Conservation (phyloP, 225 moss, liverwort and hornwort species). For the Ulota crispa region DNA sequence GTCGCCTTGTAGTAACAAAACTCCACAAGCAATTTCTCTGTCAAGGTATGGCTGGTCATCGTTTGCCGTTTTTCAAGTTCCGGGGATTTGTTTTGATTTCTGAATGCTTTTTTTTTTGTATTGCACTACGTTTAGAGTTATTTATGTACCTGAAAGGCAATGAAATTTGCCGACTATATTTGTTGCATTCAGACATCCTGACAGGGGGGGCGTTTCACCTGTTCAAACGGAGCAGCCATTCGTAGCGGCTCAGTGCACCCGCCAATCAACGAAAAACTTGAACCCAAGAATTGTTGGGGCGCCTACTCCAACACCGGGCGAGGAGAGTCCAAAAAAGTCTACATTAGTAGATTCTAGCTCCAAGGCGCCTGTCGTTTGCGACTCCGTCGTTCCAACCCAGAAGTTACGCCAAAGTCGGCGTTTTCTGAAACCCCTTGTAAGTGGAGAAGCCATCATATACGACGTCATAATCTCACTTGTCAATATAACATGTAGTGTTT, state of each 20-base stretch:
- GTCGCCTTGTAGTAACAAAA: neutral
- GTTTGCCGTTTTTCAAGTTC: neutral
- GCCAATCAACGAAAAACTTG: conserved; percentile 9
- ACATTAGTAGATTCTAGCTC: conserved; percentile 39
- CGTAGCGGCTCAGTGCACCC: conserved; percentile 11
- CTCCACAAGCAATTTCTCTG: neutral
- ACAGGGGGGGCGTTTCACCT: conserved; percentile 36
- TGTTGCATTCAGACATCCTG: conserved; percentile 35
- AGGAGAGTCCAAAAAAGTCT: conserved; percentile 40
- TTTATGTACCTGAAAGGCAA: conserved; percentile 17
- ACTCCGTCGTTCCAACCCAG: conserved; percentile 23
- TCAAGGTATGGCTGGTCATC: conserved; percentile 30
- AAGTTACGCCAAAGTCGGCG: conserved; percentile 37
- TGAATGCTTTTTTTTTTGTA: neutral
- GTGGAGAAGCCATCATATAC: neutral
- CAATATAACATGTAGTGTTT: neutral
- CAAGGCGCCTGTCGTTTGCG: conserved; percentile 29
- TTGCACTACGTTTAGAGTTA: neutral
- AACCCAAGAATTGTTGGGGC: conserved; percentile 27
- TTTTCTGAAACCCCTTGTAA: conserved; percentile 37
- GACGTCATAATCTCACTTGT: neutral
- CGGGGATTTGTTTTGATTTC: neutral
- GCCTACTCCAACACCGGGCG: conserved; percentile 18
- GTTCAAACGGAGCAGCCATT: conserved; percentile 35
- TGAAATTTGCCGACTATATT: conserved; percentile 2